Conservation (phyloP, 202 grass and related monocot genomes). For the Musa balbisiana region DNA sequence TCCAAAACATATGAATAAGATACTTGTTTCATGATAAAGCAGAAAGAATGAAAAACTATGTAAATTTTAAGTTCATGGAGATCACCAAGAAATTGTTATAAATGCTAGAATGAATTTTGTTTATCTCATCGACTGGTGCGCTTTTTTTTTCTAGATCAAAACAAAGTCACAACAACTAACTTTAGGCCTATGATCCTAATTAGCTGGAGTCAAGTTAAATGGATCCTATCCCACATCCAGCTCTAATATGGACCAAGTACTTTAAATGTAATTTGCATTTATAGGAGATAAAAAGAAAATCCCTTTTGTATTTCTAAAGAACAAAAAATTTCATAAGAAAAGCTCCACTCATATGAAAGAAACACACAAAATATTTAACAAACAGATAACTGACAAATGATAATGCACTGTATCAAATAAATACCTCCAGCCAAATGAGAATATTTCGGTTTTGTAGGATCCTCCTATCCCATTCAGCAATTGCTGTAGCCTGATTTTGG, state of each 20-base stretch:
- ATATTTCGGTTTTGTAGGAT: slow-evolving; percentile 98
- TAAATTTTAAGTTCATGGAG: too few species aligned
- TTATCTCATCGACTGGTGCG: background rate
- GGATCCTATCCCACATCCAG: background rate
- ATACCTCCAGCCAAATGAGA: slow-evolving; percentile 95
- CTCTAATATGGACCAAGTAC: too few species aligned
- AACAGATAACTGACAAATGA: background rate
- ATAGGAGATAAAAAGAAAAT: background rate
- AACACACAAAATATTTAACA: background rate
- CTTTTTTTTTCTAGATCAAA: too few species aligned
- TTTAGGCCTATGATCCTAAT: background rate
- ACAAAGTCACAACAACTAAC: background rate
- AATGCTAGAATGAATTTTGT: background rate
- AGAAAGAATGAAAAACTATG: too few species aligned
- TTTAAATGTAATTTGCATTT: too few species aligned
- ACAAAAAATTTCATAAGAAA: background rate
- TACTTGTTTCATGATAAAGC: too few species aligned
- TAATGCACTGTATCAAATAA: background rate
- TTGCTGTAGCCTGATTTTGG: slow-evolving; percentile 76
- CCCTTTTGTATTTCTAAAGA: background rate
- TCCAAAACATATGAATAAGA: background rate
- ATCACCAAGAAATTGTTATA: background rate
- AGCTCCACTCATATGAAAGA: background rate
- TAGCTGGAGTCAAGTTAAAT: too few species aligned
- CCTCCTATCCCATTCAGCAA: slow-evolving; percentile 93